Base-by-base conservation (phyloP, 2,329 filamentous ascomycete species). In the Monilinia polystroma region DNA sequence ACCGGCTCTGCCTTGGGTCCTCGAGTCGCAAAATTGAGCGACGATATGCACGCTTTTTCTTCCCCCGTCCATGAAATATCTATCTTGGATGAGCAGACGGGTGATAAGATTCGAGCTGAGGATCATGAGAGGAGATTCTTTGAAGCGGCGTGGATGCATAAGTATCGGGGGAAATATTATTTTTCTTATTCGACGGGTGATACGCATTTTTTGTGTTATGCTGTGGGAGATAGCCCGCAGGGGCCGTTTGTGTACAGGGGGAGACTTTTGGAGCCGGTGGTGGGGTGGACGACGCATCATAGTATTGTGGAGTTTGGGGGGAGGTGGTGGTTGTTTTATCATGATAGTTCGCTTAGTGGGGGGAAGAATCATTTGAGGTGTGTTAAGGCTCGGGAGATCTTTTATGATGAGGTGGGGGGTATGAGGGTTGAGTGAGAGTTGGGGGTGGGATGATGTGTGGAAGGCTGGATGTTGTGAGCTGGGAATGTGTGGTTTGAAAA, bases 201-300 rank as follows among this genome's bases (percentile, higher is more conserved):
- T 78, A 88, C 90, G 43, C 90, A 93, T 77, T 91, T 83, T 76
- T 80, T 93, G 43, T 88, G 82, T 70, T 93, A 91, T 75, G 90
- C 88, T 1, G 85, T 83, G 2, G 84, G 87, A 0, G 80, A 85
- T 6, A 87, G 78, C 67, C 90, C 90, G 0, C 78, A 86, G 14
- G 90, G 90, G 0, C 90, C 90, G 0, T 93, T 93, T 72, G 90
- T 85, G 1, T 93, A 92, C 69, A 83, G 81, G 0, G 90, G 90
- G 0, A 80, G 85, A 57, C 89, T 93, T 65, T 76, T 93, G 59
- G 89, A 92, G 80, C 90, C 90, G 0, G 90, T 93, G 6, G 77
- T 90, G 35, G 90, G 90, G 1, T 93, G 90, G 90, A 93, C 90
- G 54, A 93, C 90, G 65, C 90, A 93, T 78, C 90, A 93, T 76